These are phyloP conservation scores for Psilocybe tampanensis DNA, from an alignment of 768 basidiomycete genomes.

Conservation along the genomic window DNA sequence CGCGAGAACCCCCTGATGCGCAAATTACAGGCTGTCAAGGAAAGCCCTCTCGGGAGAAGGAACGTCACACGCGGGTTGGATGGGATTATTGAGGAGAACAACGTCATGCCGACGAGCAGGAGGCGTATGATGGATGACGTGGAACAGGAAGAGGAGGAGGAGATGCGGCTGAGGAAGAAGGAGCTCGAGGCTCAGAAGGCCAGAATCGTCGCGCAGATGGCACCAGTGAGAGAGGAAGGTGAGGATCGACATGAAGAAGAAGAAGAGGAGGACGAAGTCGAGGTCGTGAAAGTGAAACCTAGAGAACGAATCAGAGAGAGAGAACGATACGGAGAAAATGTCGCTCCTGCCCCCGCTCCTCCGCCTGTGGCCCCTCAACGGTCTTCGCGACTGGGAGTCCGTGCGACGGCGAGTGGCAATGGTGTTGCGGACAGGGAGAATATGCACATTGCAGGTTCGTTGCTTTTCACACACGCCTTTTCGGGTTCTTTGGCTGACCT, in stretches of 20 bases:
- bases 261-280: conserved; percentile 33
- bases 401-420: neutral
- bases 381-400: neutral
- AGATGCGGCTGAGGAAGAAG: conserved; percentile 51
- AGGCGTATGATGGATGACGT: conserved; percentile 26
- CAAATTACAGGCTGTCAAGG: conserved; percentile 25
- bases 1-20: conserved; percentile 33
- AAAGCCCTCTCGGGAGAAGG: conserved; percentile 55
- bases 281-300: conserved; percentile 19
- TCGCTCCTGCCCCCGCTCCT: conserved; percentile 23
- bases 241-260: conserved; percentile 26
- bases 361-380: neutral
- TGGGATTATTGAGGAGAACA: conserved; percentile 40
- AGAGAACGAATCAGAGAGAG: conserved; percentile 25
- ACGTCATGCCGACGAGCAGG: conserved; percentile 17
- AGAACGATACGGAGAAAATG: conserved; percentile 33
- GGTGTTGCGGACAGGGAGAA: conserved; percentile 24
- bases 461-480: neutral
- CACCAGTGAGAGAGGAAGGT: conserved; percentile 55
- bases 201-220: conserved; percentile 93
- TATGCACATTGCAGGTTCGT: conserved; percentile 4
- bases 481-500: neutral
- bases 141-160: conserved; percentile 38
- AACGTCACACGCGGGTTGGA: conserved; percentile 42
- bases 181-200: conserved; percentile 92